Evolutionary conservation across 1,284 basidiomycete species (phyloP).

Genomic region (Marasmius oreades): DNA sequence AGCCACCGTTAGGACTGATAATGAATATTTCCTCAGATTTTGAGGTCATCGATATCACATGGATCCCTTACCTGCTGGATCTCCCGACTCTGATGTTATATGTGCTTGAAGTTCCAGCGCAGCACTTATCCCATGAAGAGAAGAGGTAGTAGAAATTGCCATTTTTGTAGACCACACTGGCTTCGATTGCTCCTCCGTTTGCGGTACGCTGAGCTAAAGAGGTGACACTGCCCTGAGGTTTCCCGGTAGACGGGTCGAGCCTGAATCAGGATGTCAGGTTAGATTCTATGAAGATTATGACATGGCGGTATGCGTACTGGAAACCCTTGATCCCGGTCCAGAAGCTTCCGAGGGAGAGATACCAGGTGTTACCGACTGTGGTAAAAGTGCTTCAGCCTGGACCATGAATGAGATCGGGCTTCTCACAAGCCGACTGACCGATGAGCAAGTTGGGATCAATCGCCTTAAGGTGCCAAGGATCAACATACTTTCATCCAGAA

Average conservation of each 20-base stretch:
- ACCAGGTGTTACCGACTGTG: conserved; percentile 36
- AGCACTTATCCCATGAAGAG: conserved; percentile 55
- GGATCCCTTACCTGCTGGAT: conserved; percentile 33
- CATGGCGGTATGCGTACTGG: conserved; percentile 23
- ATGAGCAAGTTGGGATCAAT: conserved; percentile 52
- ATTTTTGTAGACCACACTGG: conserved; percentile 41
- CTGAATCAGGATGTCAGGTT: conserved; percentile 16
- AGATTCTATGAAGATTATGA: conserved; percentile 1
- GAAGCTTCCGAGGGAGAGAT: conserved; percentile 46
- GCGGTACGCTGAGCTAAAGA: conserved; percentile 44
- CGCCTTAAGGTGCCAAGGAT: conserved; percentile 30
- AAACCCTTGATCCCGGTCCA: conserved; percentile 47
- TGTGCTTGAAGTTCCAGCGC: conserved; percentile 46
- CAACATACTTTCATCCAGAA: not conserved
- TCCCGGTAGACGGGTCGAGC: conserved; percentile 39
- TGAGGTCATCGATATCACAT: too few relatives aligned
- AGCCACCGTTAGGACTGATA: conserved; percentile 38
- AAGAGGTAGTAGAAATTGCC: conserved; percentile 54
- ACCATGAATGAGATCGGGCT: not conserved
- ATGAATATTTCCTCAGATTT: not conserved
- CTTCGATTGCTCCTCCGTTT: conserved; percentile 43
- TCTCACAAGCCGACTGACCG: not conserved
- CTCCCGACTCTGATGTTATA: conserved; percentile 60
- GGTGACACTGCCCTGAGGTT: conserved; percentile 35
- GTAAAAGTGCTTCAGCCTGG: not conserved